A percentile compares a stretch with the other conserved stretches of the same genome.
Conservation (phyloP, 306 rosid species). For the Casuarina glauca region DNA sequence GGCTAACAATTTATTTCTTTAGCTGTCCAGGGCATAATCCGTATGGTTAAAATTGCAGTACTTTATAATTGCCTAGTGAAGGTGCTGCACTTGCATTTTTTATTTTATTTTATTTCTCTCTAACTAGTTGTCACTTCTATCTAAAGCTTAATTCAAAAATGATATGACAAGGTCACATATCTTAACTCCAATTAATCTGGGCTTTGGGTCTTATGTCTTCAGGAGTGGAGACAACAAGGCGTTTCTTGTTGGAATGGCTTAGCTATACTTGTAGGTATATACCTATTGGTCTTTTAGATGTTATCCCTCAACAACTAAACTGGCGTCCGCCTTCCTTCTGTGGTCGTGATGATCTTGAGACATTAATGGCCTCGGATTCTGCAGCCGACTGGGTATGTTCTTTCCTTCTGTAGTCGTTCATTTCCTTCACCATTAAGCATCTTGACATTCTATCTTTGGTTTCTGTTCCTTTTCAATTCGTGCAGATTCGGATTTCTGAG, state of each 20-base stretch:
- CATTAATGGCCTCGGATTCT: slow-evolving; percentile 92
- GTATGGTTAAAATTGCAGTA: too few relatives aligned
- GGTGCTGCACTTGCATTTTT: too few relatives aligned
- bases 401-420: slow-evolving; percentile 15
- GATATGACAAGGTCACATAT: too few relatives aligned
- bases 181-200: too few relatives aligned
- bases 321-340: slow-evolving; percentile 83
- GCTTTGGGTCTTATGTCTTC: slow-evolving; percentile 13
- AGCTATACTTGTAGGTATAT: slow-evolving; percentile 84
- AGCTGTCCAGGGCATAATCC: too few relatives aligned
- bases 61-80: too few relatives aligned
- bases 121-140: too few relatives aligned
- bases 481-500: slow-evolving; percentile 83
- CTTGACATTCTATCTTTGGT: background rate
- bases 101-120: too few relatives aligned
- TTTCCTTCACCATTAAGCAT: slow-evolving; percentile 1
- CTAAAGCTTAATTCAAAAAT: too few relatives aligned
- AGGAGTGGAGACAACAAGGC: slow-evolving; percentile 95
- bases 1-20: too few relatives aligned
- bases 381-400: slow-evolving; percentile 91
- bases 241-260: slow-evolving; percentile 92
- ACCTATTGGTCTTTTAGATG: slow-evolving; percentile 87
- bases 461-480: background rate
- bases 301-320: slow-evolving; percentile 73
- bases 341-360: slow-evolving; percentile 90